These are phyloP conservation scores for Podaxis pistillaris DNA, from an alignment of 768 basidiomycete genomes.

Conservation along the genomic window DNA sequence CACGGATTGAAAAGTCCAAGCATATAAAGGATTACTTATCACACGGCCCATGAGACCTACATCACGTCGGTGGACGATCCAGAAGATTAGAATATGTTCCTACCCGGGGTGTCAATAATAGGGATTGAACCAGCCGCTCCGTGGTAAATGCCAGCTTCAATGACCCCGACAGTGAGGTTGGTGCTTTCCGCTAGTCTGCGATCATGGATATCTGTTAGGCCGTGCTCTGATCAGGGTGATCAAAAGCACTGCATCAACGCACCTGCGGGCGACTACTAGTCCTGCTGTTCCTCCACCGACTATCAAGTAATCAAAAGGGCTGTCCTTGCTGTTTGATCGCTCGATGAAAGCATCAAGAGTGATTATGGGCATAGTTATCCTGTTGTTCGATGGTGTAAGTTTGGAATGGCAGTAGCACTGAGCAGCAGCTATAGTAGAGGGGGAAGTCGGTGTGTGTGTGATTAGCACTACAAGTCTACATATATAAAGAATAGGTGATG, in stretches of 20 bases:
- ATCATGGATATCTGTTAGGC: background rate
- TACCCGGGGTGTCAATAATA: constrained; percentile 21
- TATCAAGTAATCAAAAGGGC: constrained; percentile 24
- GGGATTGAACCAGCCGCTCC: background rate
- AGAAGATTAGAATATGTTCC: background rate
- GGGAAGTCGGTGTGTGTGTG: background rate
- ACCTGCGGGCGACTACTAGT: constrained; percentile 21
- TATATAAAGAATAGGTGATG: background rate
- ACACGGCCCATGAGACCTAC: constrained; percentile 1
- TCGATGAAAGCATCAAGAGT: background rate
- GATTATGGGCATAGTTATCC: constrained; percentile 7
- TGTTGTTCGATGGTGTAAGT: background rate
- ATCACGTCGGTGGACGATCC: background rate
- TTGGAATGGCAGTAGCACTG: background rate
- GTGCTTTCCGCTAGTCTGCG: constrained; percentile 36
- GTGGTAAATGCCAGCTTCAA: constrained; percentile 29
- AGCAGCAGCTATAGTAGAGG: background rate
- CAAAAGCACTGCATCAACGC: background rate
- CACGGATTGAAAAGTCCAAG: constrained; percentile 26
- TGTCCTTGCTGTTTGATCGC: background rate
- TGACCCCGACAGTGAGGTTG: constrained; percentile 32
- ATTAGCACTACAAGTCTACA: background rate
- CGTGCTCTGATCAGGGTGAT: background rate
- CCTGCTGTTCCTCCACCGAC: constrained; percentile 26
- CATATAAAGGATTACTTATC: constrained; percentile 19